Conservation (phyloP, 495 filamentous ascomycete genomes). For the Podospora sp. region DNA sequence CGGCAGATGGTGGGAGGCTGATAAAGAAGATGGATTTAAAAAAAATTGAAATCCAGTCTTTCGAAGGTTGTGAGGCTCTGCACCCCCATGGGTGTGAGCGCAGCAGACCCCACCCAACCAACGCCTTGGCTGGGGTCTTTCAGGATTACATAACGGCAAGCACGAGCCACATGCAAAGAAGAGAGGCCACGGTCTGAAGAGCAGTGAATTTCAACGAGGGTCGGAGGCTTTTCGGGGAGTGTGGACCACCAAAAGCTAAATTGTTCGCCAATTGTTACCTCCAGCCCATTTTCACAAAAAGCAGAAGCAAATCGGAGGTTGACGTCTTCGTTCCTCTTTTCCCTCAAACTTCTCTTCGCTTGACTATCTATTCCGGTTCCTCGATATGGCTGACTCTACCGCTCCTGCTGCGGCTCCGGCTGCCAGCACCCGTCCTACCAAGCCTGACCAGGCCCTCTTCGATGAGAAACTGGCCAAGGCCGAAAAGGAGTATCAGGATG, state of each 20-base stretch:
- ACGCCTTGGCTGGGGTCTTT: too few relatives aligned
- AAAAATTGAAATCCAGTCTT: background rate
- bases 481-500: conserved; percentile 78
- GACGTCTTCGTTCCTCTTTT: background rate
- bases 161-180: conserved; percentile 11
- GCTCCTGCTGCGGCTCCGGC: conserved; percentile 52
- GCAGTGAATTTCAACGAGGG: background rate
- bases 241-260: background rate
- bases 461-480: conserved; percentile 72
- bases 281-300: background rate
- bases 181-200: conserved; percentile 7
- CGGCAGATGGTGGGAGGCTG: background rate
- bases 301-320: background rate
- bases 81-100: background rate
- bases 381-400: conserved; percentile 47
- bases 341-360: background rate
- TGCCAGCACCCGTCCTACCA: conserved; percentile 61
- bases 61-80: background rate
- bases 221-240: background rate
- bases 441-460: conserved; percentile 71
- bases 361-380: conserved; percentile 13
- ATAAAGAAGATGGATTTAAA: background rate
- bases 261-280: background rate
- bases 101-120: background rate
- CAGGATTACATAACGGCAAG: background rate